Percentiles rank a stretch among this genome's conserved stretches.
Evolutionary conservation across 257 asterid species (phyloP).

Genomic region (Nyctanthes arbortristis): DNA sequence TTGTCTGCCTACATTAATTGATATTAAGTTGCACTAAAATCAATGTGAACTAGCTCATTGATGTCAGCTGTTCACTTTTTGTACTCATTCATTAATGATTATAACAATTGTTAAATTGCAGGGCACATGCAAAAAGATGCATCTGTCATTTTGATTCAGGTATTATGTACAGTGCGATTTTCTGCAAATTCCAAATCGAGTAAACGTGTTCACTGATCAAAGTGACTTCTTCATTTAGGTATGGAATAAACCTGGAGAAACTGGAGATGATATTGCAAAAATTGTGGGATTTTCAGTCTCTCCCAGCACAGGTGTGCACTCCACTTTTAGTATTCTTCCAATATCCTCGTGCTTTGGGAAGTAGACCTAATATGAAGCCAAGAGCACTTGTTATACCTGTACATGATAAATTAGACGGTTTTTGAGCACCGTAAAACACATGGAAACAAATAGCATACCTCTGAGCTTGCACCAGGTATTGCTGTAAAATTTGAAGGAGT

Average conservation of each 20-base stretch:
- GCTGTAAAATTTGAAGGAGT: slow-evolving; percentile 68
- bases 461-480: slow-evolving; percentile 70
- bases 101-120: not conserved
- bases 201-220: not conserved
- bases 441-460: slow-evolving; percentile 52
- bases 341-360: slow-evolving; percentile 77
- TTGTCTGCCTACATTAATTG: not conserved
- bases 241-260: slow-evolving; percentile 67
- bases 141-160: not conserved
- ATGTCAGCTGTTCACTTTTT: slow-evolving; percentile 3
- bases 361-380: slow-evolving; percentile 54
- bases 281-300: slow-evolving; percentile 64
- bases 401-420: slow-evolving; percentile 5
- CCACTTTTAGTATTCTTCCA: slow-evolving; percentile 79
- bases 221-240: slow-evolving; percentile 7
- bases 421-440: not conserved
- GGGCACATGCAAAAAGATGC: slow-evolving; percentile 16
- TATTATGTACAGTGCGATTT: not conserved
- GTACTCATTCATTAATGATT: slow-evolving; percentile 6
- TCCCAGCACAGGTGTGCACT: slow-evolving; percentile 75
- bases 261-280: slow-evolving; percentile 85
- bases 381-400: slow-evolving; percentile 6
- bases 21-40: slow-evolving; percentile 4
- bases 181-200: not conserved
- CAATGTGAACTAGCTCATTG: not conserved